phyloP scores from a whole-genome alignment of 164 flowering plant genomes.

The Umbellularia californica region DNA sequence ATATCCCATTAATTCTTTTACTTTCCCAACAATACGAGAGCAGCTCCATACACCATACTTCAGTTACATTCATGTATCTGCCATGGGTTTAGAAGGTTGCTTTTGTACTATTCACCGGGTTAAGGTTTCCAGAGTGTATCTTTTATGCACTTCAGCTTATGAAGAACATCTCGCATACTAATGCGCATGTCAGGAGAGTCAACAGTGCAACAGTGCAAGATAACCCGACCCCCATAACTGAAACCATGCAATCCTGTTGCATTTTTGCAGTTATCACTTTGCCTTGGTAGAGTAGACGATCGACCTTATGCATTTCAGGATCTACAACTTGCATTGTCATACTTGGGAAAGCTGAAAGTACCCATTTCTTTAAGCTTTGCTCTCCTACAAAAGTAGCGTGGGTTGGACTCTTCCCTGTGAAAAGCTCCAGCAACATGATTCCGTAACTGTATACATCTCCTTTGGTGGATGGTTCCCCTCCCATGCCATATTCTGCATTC shows the following conservation, averaged over 20 bases:
- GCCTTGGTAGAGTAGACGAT: not conserved
- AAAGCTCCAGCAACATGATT: not conserved
- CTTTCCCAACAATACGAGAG: too few species aligned
- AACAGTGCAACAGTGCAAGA: constrained; percentile 4
- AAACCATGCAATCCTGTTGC: constrained; percentile 1
- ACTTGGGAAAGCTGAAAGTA: constrained; percentile 17
- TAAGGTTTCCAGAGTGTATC: not conserved
- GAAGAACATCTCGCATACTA: not conserved
- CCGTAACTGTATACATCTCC: constrained; percentile 10
- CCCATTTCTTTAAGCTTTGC: constrained; percentile 18
- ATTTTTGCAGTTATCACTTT: not conserved
- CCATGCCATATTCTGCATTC: constrained; percentile 13
- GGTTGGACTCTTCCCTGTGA: constrained; percentile 6
- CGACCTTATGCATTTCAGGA: constrained; percentile 5
- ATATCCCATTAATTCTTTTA: too few species aligned
- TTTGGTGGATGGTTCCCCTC: not conserved
- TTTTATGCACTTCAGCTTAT: not conserved
- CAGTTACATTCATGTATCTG: too few species aligned
- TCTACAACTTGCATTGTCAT: constrained; percentile 26
- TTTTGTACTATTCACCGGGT: not conserved
- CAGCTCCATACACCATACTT: too few species aligned
- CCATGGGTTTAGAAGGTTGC: too few species aligned
- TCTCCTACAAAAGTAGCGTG: constrained; percentile 22
- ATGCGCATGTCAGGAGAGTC: not conserved
- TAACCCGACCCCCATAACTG: not conserved